phyloP scores from a whole-genome alignment of 495 filamentous ascomycete genomes.

The Cenococcum geophilum region DNA sequence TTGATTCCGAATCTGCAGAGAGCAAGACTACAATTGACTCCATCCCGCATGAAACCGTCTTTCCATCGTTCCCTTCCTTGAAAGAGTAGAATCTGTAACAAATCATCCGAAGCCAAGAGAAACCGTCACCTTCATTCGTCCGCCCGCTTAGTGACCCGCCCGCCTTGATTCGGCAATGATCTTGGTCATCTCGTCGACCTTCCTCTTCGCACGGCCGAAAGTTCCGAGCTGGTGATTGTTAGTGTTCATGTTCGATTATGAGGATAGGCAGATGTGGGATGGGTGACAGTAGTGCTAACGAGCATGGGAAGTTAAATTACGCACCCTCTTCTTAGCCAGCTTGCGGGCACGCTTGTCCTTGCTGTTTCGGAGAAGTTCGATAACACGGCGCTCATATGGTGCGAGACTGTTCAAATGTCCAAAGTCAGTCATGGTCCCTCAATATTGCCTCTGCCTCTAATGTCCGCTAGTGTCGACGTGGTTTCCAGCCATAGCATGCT shows the following conservation, averaged over 20 bases:
- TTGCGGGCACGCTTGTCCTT: slow-evolving; percentile 99
- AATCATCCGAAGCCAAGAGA: not conserved
- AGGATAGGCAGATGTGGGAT: slow-evolving; percentile 6
- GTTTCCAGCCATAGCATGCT: slow-evolving; percentile 5
- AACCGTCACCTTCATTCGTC: not conserved
- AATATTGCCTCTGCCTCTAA: not conserved
- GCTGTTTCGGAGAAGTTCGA: slow-evolving; percentile 96
- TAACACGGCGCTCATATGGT: slow-evolving; percentile 77
- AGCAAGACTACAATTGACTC: not conserved
- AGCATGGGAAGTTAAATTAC: slow-evolving; percentile 12
- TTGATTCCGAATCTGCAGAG: not conserved
- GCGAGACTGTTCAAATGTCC: slow-evolving; percentile 21
- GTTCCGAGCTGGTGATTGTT: slow-evolving; percentile 61
- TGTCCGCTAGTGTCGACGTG: not conserved
- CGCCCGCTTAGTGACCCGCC: slow-evolving; percentile 61
- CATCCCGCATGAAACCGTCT: not conserved
- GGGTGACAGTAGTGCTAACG: not conserved
- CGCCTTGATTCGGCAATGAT: slow-evolving; percentile 95
- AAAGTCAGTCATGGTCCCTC: slow-evolving; percentile 14
- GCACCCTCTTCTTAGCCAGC: slow-evolving; percentile 96
- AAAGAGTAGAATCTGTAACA: not conserved
- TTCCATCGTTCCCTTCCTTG: not conserved
- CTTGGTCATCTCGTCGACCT: slow-evolving; percentile 96
- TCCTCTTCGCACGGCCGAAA: slow-evolving; percentile 93
- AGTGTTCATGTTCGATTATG: not conserved